Evolutionary conservation across 163 green algal genomes (phyloP), one percentile per base, ranked within the genome.

Genomic region (Chlorella variabilis): DNA sequence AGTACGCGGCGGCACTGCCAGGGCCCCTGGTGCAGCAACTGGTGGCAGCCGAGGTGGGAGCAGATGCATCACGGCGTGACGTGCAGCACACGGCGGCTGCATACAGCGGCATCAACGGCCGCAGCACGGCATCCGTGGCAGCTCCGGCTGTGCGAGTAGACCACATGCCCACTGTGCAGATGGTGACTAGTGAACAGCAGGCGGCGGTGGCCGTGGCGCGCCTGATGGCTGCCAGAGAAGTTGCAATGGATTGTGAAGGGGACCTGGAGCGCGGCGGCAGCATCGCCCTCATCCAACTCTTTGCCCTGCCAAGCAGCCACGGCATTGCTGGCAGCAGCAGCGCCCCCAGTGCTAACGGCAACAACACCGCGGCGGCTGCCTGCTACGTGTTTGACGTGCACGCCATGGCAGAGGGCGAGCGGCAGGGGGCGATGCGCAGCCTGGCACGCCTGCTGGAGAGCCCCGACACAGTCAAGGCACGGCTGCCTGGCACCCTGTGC

Each of bases 241-340:
- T 78, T 33, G 71, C 71, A 25, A 54, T 78, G 34, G 71, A 78
- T 51, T 78, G 71, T 23, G 75, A 81, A 29, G 75, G 75, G 1
- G 41, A 73, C 21, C 59, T 81, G 75, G 6, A 51, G 27, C 59
- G 75, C 31, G 41, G 39, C 42, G 75, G 75, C 41, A 41, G 51
- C 23, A 38, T 81, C 23, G n/a, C 59, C 25, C 58, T 81, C 27
- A 42, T 81, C 18, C 75, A 81, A 59, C 58, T 81, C 36, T 68
- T 36, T 8, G 71, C 51, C 15, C 54, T 29, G 58, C 45, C 45
- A 11, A 15, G 15, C 45, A 54, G 45, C 45, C 45, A 54, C 45
- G 15, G 45, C 45, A 15, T 11, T 11, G 45, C 45, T 54, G 45
- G 11, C 59, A 68, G 25, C 58, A 38, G 58, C 29, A 29, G 42